Base-by-base conservation (phyloP, 768 basidiomycete species). In the Artomyces pyxidatus region DNA sequence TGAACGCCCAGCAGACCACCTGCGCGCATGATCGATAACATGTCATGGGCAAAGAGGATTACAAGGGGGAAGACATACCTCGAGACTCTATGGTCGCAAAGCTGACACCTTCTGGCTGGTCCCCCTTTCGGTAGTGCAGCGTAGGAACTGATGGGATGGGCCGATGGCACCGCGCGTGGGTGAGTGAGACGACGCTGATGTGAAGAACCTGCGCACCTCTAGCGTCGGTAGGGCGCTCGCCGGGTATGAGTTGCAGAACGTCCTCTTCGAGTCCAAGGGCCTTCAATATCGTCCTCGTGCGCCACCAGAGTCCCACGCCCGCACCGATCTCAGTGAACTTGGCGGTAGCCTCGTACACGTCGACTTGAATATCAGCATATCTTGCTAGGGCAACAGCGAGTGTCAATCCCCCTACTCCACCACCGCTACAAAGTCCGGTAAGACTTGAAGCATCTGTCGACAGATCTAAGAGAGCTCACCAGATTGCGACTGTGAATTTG, bases 41-140 rank as follows among this genome's bases (percentile, higher is more conserved):
- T 47, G 25, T 30, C 23, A 21, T 14, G 26, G 47, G n/a, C 45
- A 27, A 12, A 29, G 37, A n/a, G 40, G 44, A 19, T 22, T 26
- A 27, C 51, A 30, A 39, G 38, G 39, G 47, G 44, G 41, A 43
- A 27, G 14, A 59, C 66, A 23, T 51, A 81, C 85, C 83, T 60
- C 80, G 74, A 0, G 80, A 77, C 35, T 74, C 62, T 42, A 85
- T 60, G 16, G 71, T 69, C 38, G 74, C 74, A 55, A 85, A 74
- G 19, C 71, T 69, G n/a, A 72, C 30, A 1, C 83, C 83, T 32
- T 72, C 61, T 1, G 68, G 58, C 53, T 78, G 74, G 58, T 86
- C 82, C 50, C 79, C 76, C 61, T 80, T 83, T 43, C 85, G 72
- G 53, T 77, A 78, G 40, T 65, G 66, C 49, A 85, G 75, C 6